These are phyloP conservation scores for Setomelanomma holmii DNA, from an alignment of 2,329 filamentous ascomycete genomes.

Conservation along the genomic window DNA sequence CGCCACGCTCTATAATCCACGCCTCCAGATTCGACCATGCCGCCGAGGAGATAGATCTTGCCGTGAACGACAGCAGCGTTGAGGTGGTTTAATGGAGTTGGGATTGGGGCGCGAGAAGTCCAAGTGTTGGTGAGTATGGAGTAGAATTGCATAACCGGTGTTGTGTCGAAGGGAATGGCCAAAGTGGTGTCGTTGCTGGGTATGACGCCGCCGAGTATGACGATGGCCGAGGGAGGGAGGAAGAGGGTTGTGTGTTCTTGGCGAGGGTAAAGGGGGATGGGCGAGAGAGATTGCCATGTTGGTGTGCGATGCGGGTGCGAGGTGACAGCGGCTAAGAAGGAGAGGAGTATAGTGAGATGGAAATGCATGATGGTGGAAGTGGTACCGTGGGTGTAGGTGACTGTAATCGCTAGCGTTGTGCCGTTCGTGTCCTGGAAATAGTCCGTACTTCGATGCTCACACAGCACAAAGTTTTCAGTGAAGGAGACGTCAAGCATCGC, in stretches of 20 bases:
- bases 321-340: neutral
- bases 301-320: neutral
- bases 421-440: too few species aligned
- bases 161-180: conserved; percentile 16
- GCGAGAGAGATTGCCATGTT: conserved; percentile 21
- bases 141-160: conserved; percentile 28
- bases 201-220: conserved; percentile 31
- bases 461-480: too few species aligned
- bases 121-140: conserved; percentile 25
- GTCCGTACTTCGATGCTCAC: too few species aligned
- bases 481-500: too few species aligned
- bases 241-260: conserved; percentile 36
- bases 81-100: conserved; percentile 31
- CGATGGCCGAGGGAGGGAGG: conserved; percentile 24
- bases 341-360: neutral
- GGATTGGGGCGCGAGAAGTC: conserved; percentile 20
- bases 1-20: conserved; percentile 14
- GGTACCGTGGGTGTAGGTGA: too few species aligned
- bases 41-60: conserved; percentile 34
- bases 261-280: conserved; percentile 21
- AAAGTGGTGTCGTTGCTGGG: conserved; percentile 6
- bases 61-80: conserved; percentile 29
- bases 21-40: conserved; percentile 15
- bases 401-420: too few species aligned
- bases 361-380: too few species aligned